phyloP scores from a whole-genome alignment of 305 asterid species.

The Fraxinus ornus region DNA sequence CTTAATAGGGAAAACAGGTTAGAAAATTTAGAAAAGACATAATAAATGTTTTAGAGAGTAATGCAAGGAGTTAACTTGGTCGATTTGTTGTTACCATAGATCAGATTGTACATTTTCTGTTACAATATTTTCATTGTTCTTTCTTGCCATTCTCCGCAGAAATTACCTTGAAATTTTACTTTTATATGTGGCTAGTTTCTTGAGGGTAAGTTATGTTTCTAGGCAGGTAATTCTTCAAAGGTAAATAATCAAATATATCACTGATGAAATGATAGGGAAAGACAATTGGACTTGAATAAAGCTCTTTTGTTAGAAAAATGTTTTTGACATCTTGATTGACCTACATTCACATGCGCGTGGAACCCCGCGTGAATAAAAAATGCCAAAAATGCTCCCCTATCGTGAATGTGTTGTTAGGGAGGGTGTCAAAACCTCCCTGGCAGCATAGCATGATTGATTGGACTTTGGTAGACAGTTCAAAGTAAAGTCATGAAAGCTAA shows the following conservation, averaged over 20 bases:
- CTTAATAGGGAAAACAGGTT: neutral
- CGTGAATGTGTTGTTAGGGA: too few species aligned
- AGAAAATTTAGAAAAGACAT: neutral
- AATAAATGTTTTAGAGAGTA: neutral
- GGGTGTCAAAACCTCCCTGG: too few species aligned
- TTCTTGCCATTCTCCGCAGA: neutral
- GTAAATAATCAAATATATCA: neutral
- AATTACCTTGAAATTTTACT: neutral
- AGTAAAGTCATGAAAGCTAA: neutral
- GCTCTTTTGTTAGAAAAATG: too few species aligned
- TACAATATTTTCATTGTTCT: neutral
- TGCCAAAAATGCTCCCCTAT: too few species aligned
- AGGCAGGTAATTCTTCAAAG: neutral
- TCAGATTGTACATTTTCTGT: neutral
- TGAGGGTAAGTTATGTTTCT: neutral
- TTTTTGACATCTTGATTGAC: too few species aligned
- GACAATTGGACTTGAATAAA: neutral
- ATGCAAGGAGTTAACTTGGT: conserved; percentile 3
- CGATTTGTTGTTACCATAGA: neutral
- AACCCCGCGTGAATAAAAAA: too few species aligned
- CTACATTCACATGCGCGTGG: too few species aligned
- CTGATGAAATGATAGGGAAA: neutral
- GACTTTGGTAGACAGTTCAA: neutral
- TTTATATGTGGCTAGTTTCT: neutral
- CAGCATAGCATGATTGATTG: too few species aligned